Conservation (phyloP, 495 filamentous ascomycete species). For the Aspergillus nidulans region DNA sequence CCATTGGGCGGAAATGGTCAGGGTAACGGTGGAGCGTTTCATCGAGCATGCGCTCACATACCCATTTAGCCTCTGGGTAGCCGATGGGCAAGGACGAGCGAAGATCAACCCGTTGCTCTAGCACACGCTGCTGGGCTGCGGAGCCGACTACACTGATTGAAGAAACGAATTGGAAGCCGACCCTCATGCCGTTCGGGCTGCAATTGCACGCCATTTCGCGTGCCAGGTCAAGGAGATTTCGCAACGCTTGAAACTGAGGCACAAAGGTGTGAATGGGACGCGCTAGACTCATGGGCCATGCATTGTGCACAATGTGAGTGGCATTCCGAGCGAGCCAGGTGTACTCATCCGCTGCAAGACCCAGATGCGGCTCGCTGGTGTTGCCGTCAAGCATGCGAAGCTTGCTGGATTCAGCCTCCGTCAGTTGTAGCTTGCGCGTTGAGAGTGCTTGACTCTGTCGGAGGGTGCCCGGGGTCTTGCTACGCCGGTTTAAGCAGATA, state of each 20-base stretch:
- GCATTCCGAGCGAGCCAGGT: constrained; percentile 31
- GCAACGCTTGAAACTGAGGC: constrained; percentile 43
- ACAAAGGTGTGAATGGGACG: constrained; percentile 42
- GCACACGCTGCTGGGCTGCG: constrained; percentile 28
- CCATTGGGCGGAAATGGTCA: constrained; percentile 35
- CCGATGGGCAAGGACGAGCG: constrained; percentile 37
- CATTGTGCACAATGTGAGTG: constrained; percentile 54
- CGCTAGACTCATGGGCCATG: constrained; percentile 51
- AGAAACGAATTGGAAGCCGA: constrained; percentile 48
- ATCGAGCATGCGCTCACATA: constrained; percentile 23
- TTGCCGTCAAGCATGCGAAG: constrained; percentile 28
- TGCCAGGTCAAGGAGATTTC: constrained; percentile 45
- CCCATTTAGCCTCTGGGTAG: constrained; percentile 48
- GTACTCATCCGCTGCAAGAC: constrained; percentile 37
- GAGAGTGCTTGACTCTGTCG: constrained; percentile 33
- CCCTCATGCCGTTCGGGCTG: neutral
- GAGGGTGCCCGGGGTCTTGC: neutral
- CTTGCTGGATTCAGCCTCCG: constrained; percentile 23
- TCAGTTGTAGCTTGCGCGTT: constrained; percentile 31
- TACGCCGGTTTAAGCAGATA: constrained; percentile 41
- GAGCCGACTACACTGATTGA: constrained; percentile 42
- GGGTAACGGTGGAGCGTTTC: neutral
- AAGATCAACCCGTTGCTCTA: constrained; percentile 18
- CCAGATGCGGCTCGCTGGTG: constrained; percentile 39
- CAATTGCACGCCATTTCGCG: constrained; percentile 16